phyloP scores from a whole-genome alignment of 164 flowering plant genomes.

The Vitis rupestris region DNA sequence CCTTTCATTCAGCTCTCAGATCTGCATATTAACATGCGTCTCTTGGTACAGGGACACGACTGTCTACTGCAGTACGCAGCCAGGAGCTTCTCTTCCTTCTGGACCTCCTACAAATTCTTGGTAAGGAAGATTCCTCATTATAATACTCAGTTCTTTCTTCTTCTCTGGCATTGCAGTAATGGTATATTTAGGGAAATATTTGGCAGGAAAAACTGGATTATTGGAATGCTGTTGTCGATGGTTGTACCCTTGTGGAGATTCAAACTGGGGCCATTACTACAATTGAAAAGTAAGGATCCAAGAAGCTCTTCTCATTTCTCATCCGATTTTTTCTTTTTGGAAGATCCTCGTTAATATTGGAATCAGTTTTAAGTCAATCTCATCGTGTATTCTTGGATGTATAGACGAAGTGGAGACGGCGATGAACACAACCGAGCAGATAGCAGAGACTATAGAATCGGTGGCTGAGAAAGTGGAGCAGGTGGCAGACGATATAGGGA shows the following conservation, averaged over 20 bases:
- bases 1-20: too few species aligned
- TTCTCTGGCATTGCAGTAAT: background rate
- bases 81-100: conserved; percentile 22
- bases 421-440: conserved; percentile 28
- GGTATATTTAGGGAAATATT: background rate
- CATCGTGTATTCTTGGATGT: background rate
- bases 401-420: conserved; percentile 34
- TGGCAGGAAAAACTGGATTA: conserved; percentile 38
- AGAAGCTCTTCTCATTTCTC: background rate
- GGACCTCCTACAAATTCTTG: conserved; percentile 25
- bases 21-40: too few species aligned
- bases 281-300: conserved; percentile 24
- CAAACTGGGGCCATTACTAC: conserved; percentile 38
- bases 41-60: conserved; percentile 16
- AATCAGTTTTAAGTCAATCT: background rate
- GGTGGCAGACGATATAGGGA: conserved; percentile 37
- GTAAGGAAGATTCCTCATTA: conserved; percentile 4
- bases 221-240: conserved; percentile 26
- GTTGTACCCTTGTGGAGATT: conserved; percentile 37
- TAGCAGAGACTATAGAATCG: conserved; percentile 36
- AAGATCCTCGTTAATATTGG: too few species aligned
- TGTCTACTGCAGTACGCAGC: conserved; percentile 5
- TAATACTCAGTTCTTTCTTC: background rate
- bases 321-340: too few species aligned
- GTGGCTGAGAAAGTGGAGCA: conserved; percentile 47